Percentiles rank a stretch among this genome's conserved stretches.
phyloP scores from a whole-genome alignment of 371 early-diverging fungal genomes.

The Homolaphlyctis polyrhiza region DNA sequence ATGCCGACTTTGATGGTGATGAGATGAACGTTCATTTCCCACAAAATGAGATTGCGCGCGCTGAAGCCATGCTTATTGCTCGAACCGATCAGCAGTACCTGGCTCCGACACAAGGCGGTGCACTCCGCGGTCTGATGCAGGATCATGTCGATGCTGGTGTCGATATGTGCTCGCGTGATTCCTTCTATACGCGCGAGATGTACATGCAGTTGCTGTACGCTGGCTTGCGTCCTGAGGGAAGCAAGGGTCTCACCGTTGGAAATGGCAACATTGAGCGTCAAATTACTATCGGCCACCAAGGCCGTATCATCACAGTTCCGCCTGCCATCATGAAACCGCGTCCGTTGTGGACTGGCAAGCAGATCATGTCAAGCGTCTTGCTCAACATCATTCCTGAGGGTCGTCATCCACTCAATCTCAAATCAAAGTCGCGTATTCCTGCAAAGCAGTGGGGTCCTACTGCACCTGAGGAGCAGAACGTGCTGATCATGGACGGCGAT shows the following conservation, averaged over 20 bases:
- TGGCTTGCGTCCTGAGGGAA: slow-evolving; percentile 36
- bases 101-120: slow-evolving; percentile 96
- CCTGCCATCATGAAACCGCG: slow-evolving; percentile 87
- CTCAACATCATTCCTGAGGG: slow-evolving; percentile 76
- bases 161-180: slow-evolving; percentile 85
- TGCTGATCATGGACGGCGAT: slow-evolving; percentile 81
- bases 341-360: slow-evolving; percentile 97
- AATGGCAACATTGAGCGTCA: slow-evolving; percentile 47
- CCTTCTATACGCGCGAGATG: slow-evolving; percentile 85
- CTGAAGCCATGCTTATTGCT: slow-evolving; percentile 94
- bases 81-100: slow-evolving; percentile 97
- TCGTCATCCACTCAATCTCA: slow-evolving; percentile 74
- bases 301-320: slow-evolving; percentile 70
- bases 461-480: slow-evolving; percentile 77
- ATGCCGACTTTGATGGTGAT: slow-evolving; percentile 99
- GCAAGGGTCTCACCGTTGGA: slow-evolving; percentile 13
- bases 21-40: slow-evolving; percentile 99
- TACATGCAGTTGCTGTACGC: slow-evolving; percentile 93
- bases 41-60: slow-evolving; percentile 93
- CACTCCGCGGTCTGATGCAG: slow-evolving; percentile 99
- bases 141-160: slow-evolving; percentile 99
- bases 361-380: slow-evolving; percentile 87
- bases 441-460: slow-evolving; percentile 80
- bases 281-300: slow-evolving; percentile 53
- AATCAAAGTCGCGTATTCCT: slow-evolving; percentile 82